Conservation (phyloP, 176 grass and related monocot species). For the Aegilops umbellulata region DNA sequence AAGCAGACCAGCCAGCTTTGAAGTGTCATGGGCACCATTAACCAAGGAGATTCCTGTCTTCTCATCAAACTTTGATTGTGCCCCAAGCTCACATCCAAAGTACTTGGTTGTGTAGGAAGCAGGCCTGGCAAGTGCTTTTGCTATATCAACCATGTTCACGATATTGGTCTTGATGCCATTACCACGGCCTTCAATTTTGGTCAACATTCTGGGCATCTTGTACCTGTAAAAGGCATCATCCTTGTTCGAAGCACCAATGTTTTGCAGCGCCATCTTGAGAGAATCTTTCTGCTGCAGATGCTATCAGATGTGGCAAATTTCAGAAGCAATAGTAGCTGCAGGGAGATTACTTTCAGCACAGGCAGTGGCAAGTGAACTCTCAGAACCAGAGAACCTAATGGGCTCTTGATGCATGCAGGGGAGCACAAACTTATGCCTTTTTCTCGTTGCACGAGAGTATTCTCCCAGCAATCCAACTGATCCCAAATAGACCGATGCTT, state of each 20-base stretch:
- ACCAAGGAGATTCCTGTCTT: conserved; percentile 70
- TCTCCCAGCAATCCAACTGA: conserved; percentile 66
- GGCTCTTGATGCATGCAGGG: conserved; percentile 48
- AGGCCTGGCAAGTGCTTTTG: conserved; percentile 70
- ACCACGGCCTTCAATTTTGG: conserved; percentile 77
- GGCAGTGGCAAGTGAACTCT: neutral
- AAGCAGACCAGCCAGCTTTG: conserved; percentile 78
- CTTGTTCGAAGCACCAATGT: conserved; percentile 85
- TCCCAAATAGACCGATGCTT: conserved; percentile 52
- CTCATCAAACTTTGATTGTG: conserved; percentile 78
- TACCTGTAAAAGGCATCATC: conserved; percentile 97
- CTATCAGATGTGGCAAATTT: conserved; percentile 28
- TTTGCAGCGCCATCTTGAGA: conserved; percentile 69
- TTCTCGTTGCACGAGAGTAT: conserved; percentile 57
- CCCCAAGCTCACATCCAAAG: conserved; percentile 73
- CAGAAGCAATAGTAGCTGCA: neutral
- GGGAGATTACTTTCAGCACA: neutral
- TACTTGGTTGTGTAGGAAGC: conserved; percentile 84
- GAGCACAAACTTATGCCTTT: conserved; percentile 45
- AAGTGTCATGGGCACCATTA: conserved; percentile 83
- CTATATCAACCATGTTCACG: conserved; percentile 87
- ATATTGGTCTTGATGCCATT: conserved; percentile 86
- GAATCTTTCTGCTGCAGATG: conserved; percentile 4
- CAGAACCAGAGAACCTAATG: conserved; percentile 20
- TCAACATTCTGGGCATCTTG: conserved; percentile 92